phyloP scores from a whole-genome alignment of 108 stramenopile genomes.

The Skeletonema potamos region DNA sequence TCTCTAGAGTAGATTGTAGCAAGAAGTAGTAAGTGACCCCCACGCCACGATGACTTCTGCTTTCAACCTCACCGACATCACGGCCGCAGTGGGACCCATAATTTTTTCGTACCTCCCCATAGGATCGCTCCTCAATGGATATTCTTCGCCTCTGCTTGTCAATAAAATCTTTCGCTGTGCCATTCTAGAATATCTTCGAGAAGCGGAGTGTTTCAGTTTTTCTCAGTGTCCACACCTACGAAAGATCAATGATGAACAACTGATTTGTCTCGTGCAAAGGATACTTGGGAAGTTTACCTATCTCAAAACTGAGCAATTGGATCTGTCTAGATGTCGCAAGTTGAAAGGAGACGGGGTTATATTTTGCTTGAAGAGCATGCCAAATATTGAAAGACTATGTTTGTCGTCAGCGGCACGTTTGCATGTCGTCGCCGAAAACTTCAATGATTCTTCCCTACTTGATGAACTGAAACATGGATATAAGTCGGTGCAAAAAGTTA shows the following conservation, averaged over 20 bases:
- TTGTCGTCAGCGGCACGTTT: background rate
- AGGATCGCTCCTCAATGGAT: slow-evolving; percentile 18
- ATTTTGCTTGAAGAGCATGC: slow-evolving; percentile 1
- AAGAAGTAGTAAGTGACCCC: no score
- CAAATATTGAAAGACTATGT: background rate
- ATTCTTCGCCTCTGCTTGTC: slow-evolving; percentile 12
- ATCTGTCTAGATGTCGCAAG: slow-evolving; percentile 7
- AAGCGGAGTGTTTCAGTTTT: background rate
- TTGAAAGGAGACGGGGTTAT: slow-evolving; percentile 3
- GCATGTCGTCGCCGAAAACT: background rate
- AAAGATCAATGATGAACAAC: slow-evolving; percentile 8
- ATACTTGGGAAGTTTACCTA: background rate
- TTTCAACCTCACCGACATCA: background rate
- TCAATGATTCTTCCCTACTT: background rate
- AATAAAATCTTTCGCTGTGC: slow-evolving; percentile 5
- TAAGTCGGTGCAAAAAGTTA: slow-evolving; percentile 3
- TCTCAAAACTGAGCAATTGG: background rate
- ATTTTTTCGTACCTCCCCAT: slow-evolving; percentile 19
- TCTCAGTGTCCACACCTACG: slow-evolving; percentile 15
- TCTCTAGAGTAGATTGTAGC: no score
- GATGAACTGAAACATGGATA: background rate
- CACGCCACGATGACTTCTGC: background rate
- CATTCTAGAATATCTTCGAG: background rate
- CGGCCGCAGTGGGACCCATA: slow-evolving; percentile 11
- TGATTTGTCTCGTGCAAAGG: background rate